phyloP scores from a whole-genome alignment of 208 protist genomes.

The Trypanosoma caninum region DNA sequence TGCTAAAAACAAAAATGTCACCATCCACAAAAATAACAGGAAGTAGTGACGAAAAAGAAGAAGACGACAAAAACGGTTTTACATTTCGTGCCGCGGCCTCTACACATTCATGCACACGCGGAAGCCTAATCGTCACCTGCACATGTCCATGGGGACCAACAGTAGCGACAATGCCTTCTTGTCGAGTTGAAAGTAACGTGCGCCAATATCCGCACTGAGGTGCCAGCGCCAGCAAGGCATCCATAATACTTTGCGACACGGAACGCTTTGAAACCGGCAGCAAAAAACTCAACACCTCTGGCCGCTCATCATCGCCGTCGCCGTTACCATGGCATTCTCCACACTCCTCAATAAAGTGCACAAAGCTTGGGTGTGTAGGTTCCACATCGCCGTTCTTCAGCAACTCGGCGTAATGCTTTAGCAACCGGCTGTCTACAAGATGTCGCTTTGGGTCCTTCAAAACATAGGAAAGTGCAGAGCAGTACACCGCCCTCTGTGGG shows the following conservation, averaged over 20 bases:
- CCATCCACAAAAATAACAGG: constrained; percentile 66
- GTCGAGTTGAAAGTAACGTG: constrained; percentile 39
- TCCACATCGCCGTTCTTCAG: constrained; percentile 45
- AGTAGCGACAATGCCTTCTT: constrained; percentile 15
- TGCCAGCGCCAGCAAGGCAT: constrained; percentile 43
- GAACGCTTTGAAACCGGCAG: constrained; percentile 11
- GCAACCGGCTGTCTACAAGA: constrained; percentile 58
- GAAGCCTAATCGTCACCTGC: constrained; percentile 52
- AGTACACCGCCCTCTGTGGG: constrained; percentile 1
- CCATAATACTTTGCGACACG: constrained; percentile 9
- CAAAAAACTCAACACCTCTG: constrained; percentile 45
- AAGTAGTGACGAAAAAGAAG: constrained; percentile 5
- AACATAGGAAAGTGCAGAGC: constrained; percentile 25
- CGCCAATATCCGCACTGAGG: constrained; percentile 73
- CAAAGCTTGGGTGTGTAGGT: constrained; percentile 42
- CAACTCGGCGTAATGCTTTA: constrained; percentile 56
- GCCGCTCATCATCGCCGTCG: constrained; percentile 35
- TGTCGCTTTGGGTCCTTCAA: constrained; percentile 60
- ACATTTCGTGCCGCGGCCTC: constrained; percentile 14
- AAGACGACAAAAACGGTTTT: not conserved
- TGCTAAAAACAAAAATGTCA: constrained; percentile 70
- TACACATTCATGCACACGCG: constrained; percentile 57
- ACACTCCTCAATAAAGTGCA: constrained; percentile 78
- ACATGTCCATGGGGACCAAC: constrained; percentile 42
- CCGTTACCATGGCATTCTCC: constrained; percentile 58